Evolutionary conservation across 2,329 filamentous ascomycete genomes (phyloP), one percentile per base, ranked within the genome.

Genomic region (Verticillium nonalfalfae): DNA sequence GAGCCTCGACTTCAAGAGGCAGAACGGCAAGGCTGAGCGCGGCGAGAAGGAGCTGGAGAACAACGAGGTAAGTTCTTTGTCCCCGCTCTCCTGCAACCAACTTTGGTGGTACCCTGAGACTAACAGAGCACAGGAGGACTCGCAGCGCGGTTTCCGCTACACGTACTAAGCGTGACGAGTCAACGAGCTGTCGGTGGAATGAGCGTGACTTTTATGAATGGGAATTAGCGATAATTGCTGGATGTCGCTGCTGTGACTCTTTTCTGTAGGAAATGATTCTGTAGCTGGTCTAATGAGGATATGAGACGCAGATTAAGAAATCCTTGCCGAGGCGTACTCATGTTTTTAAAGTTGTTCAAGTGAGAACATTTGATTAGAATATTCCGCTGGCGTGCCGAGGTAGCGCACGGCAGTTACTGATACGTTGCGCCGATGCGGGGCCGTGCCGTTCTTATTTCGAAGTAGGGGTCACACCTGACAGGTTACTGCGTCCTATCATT

Each of bases 41-140:
- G 81, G 81, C 57, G 80, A 83, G 72, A 79, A 76, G 68, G 70
- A 80, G 63, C 72, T 85, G 13, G 83, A 86, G 71, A 70, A 73
- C 18, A 72, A 77, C 54, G 77, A 82, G 66, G 81, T 83, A 71
- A 76, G 80, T 75, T 33, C 59, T 31, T 31, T 31, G 26, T 31
- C 26, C 26, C 26, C 26, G 26, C 38, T n/a, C 35, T 31, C 40
- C 13, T 34, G 10, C 15, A 11, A 10, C n/a, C 59, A 13, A 18
- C 13, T 0, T 15, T 52, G 9, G 21, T 18, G 14, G 26, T 13
- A 4, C 15, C 35, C 26, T 31, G 0, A 6, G 31, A 55, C 38
- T n/a, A 26, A 1, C 6, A 15, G 6, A 10, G 55, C 7, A 9
- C 56, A 67, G 66, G 65, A 64, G 59, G 63, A 66, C 10, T 59